phyloP scores from a whole-genome alignment of 441 rosid genomes.

The Gossypium schwendimanii region DNA sequence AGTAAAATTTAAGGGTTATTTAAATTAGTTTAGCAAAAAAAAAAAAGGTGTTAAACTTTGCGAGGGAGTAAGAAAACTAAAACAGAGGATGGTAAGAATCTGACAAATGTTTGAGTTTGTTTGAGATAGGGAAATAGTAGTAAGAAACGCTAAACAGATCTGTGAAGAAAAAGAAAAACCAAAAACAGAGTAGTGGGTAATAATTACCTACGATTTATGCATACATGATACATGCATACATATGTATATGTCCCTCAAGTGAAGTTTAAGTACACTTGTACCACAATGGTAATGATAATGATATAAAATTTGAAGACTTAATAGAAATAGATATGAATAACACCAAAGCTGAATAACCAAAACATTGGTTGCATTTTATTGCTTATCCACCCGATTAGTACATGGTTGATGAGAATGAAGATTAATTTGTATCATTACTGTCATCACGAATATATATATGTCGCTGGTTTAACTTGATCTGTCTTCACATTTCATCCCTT shows the following conservation, averaged over 20 bases:
- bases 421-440: constrained; percentile 11
- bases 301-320: constrained; percentile 7
- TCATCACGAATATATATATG: neutral
- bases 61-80: too few relatives aligned
- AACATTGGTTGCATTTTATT: constrained; percentile 26
- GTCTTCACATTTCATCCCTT: constrained; percentile 36
- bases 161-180: too few relatives aligned
- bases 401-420: constrained; percentile 11
- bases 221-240: neutral
- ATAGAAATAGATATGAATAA: constrained; percentile 22
- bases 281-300: neutral
- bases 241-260: neutral
- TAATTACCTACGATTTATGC: too few relatives aligned
- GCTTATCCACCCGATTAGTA: constrained; percentile 18
- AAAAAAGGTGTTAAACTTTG: too few relatives aligned
- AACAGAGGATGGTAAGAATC: too few relatives aligned
- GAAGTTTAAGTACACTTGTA: neutral
- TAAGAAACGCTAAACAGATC: too few relatives aligned
- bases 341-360: constrained; percentile 11
- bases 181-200: too few relatives aligned
- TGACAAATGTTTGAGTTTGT: too few relatives aligned
- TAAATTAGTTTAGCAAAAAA: too few relatives aligned
- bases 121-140: too few relatives aligned
- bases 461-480: constrained; percentile 38
- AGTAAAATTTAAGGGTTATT: too few relatives aligned